Conservation (phyloP, 768 basidiomycete genomes). For the Sutorius australiensis region DNA sequence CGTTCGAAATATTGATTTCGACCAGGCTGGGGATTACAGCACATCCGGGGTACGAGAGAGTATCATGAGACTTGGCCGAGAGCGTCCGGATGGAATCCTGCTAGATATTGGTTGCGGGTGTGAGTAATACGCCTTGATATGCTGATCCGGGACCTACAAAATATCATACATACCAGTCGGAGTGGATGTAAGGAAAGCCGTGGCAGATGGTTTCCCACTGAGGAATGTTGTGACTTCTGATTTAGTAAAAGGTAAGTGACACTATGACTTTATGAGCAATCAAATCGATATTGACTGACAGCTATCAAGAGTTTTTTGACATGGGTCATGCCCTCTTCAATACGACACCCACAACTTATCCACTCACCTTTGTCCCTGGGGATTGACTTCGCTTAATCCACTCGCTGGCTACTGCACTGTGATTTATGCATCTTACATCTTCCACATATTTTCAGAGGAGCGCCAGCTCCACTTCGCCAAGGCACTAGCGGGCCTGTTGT, state of each 20-base stretch:
- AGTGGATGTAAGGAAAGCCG: slow-evolving; percentile 37
- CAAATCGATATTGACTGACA: not conserved
- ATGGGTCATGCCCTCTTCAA: slow-evolving; percentile 60
- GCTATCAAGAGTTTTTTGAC: slow-evolving; percentile 49
- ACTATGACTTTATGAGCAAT: not conserved
- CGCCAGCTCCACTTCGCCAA: slow-evolving; percentile 28
- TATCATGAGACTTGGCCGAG: slow-evolving; percentile 35
- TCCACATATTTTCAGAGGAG: slow-evolving; percentile 35
- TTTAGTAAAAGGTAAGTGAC: slow-evolving; percentile 31
- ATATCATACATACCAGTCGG: slow-evolving; percentile 12
- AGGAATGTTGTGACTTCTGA: slow-evolving; percentile 40
- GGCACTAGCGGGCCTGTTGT: slow-evolving; percentile 28
- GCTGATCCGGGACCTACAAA: not conserved
- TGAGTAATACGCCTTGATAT: slow-evolving; percentile 14
- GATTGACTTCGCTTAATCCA: slow-evolving; percentile 44
- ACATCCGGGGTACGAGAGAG: slow-evolving; percentile 16
- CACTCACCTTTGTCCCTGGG: slow-evolving; percentile 44
- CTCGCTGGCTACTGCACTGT: slow-evolving; percentile 47
- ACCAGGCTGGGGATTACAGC: slow-evolving; percentile 10
- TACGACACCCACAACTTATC: slow-evolving; percentile 49
- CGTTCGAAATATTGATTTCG: not conserved
- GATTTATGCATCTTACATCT: slow-evolving; percentile 48
- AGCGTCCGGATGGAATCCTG: slow-evolving; percentile 35
- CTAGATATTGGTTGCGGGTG: slow-evolving; percentile 47
- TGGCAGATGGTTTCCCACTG: slow-evolving; percentile 41